Evolutionary conservation across 2,329 filamentous ascomycete species (phyloP).

Genomic region (Aspergillus texensis): DNA sequence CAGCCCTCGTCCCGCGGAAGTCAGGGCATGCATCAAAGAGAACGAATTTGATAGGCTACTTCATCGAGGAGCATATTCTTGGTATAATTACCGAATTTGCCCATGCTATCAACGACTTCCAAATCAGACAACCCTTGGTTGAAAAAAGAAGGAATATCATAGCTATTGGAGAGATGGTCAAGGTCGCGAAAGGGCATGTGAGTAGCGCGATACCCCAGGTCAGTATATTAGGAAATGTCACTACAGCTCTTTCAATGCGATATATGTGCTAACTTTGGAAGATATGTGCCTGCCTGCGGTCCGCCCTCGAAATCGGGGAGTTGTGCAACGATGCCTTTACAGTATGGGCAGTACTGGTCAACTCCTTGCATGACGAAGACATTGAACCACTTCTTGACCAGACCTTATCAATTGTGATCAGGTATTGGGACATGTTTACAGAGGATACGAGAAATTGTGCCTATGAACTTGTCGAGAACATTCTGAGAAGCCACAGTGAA

Average conservation of each 20-base stretch:
- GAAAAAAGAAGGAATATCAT: conserved; percentile 79
- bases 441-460: conserved; percentile 62
- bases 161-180: conserved; percentile 87
- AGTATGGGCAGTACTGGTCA: conserved; percentile 81
- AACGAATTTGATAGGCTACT: conserved; percentile 66
- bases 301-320: conserved; percentile 72
- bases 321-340: conserved; percentile 79
- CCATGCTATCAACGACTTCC: conserved; percentile 72
- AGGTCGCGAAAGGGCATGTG: conserved; percentile 71
- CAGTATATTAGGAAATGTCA: conserved; percentile 29
- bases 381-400: conserved; percentile 80
- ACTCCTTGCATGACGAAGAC: conserved; percentile 74
- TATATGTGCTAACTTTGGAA: conserved; percentile 40
- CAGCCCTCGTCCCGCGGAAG: conserved; percentile 55
- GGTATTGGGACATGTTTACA: conserved; percentile 74
- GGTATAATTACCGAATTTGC: conserved; percentile 85
- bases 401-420: conserved; percentile 82
- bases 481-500: conserved; percentile 65
- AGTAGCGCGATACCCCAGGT: conserved; percentile 84
- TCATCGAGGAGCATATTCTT: conserved; percentile 80
- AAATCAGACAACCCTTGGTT: conserved; percentile 56
- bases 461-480: conserved; percentile 62
- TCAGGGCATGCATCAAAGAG: conserved; percentile 51
- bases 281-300: conserved; percentile 90
- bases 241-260: not conserved